Evolutionary conservation across 1,284 basidiomycete species (phyloP), one percentile per base, ranked within the genome.

Genomic region (Malassezia dermatis): DNA sequence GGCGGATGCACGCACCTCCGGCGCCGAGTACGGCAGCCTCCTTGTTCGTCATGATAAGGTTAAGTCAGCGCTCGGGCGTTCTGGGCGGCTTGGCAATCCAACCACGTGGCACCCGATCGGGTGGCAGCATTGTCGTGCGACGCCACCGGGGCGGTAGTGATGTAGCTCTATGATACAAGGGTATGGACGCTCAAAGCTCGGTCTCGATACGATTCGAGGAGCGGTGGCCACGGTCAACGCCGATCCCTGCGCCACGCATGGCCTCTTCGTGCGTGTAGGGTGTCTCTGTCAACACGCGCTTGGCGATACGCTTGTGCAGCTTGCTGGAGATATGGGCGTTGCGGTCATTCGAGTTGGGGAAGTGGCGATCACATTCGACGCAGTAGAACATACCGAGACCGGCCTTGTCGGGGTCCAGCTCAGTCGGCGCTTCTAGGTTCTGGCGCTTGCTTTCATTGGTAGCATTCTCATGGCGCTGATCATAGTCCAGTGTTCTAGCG

Each of bases 341-440:
- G 51, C 67, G 66, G 26, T 71, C 66, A 54, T 65, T 65, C 24
- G 61, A 56, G 32, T 57, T 60, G 35, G 70, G 67, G 24, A 74
- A 73, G 57, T 73, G 60, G 12, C 72, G 65, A 43, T 74, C 72
- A 59, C 72, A 74, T 39, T 68, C 64, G 30, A 73, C 63, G 48
- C 72, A 74, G 61, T 74, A 73, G 56, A 72, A 73, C 23, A 69
- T 65, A 32, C 72, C 72, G 44, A 74, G 63, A 52, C 72, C 72
- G n/a, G 71, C 63, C 56, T 67, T 67, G 48, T 73, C 69, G 13
- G 68, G 58, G 44, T 74, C 69, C 39, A 73, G 60, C 52, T 65
- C 61, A 10, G 59, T 59, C 15, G 71, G 71, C n/a, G 66, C 60
- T 40, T 66, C 63, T 30, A 70, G 60, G 21, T 32, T 61, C 17